Base-by-base conservation (phyloP, 2,329 filamentous ascomycete genomes). In the Apiospora aurea region DNA sequence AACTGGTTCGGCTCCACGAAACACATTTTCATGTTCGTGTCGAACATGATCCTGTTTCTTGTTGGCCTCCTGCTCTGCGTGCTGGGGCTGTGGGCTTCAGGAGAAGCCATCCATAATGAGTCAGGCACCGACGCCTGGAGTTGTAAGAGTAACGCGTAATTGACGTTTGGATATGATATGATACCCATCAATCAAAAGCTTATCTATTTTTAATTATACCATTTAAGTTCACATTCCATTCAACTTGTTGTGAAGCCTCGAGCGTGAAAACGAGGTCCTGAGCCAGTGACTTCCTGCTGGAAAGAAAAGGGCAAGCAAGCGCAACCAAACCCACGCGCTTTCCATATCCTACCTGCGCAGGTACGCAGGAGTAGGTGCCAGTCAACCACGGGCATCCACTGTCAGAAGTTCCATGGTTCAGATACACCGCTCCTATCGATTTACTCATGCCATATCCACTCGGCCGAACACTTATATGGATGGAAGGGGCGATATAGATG, bases 31-130 rank as follows among this genome's bases (percentile, higher is more conserved):
- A 75, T 79, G n/a, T 83, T 83, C 26, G 66, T 74, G 0, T 76
- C 76, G 43, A 85, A 83, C 47, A 72, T 78, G 0, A 0, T 75
- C 0, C 75, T 84, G 7, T 73, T 83, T 46, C 46, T 83, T 0
- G 78, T 78, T 2, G 83, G 83, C 5, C 71, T 80, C 4, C 53
- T 82, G 16, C 77, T 84, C 29, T 84, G 82, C 61, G 80, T 78
- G 6, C 75, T 84, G 57, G 83, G 83, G 0, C 72, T 84, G 13
- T 84, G 83, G 82, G 81, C 81, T 10, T 82, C 82, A 0, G 79
- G 82, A 26, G 82, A 81, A 61, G 79, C 81, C 0, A 82, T 84
- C 11, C 77, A 76, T 0, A 74, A 76, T 0, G 80, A 80, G 24
- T 74, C 77, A 51, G 72, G 73, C 0, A 79, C 77, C 5, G 76